A percentile compares a stretch with the other conserved stretches of the same genome.
Conservation (phyloP, 495 filamentous ascomycete species). For the Aspergillus asperescens region DNA sequence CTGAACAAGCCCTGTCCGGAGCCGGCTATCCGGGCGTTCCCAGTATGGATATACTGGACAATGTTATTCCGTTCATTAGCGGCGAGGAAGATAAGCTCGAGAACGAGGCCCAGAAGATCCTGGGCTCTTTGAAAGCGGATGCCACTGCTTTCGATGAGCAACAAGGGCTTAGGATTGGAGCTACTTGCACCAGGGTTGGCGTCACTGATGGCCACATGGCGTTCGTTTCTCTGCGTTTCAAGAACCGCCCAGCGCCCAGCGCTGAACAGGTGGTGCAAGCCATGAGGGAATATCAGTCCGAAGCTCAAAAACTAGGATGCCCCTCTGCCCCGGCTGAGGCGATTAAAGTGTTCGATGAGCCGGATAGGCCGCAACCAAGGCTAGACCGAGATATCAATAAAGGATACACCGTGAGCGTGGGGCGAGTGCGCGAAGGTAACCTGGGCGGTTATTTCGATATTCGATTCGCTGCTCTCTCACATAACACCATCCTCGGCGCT, state of each 20-base stretch:
- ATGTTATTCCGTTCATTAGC: constrained; percentile 80
- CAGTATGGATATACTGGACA: constrained; percentile 69
- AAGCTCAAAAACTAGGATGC: constrained; percentile 67
- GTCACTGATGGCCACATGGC: constrained; percentile 83
- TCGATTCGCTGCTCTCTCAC: constrained; percentile 75
- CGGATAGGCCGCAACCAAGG: constrained; percentile 77
- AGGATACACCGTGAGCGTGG: constrained; percentile 79
- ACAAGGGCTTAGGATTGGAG: constrained; percentile 59
- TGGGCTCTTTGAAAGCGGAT: constrained; percentile 60
- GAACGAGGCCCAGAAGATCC: constrained; percentile 80
- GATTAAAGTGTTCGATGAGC: constrained; percentile 74
- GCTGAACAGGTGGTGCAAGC: constrained; percentile 65
- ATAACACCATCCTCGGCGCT: constrained; percentile 91
- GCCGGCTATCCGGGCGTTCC: constrained; percentile 85
- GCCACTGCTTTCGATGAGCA: constrained; percentile 63
- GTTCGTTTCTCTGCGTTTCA: constrained; percentile 73
- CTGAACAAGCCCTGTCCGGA: constrained; percentile 82
- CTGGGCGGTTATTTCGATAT: constrained; percentile 74
- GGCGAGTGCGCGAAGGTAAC: constrained; percentile 64
- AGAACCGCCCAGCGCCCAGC: constrained; percentile 46
- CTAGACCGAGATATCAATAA: constrained; percentile 68
- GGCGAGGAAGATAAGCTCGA: constrained; percentile 88
- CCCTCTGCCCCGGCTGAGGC: constrained; percentile 68
- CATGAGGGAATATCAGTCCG: constrained; percentile 65
- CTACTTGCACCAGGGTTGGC: constrained; percentile 75